Evolutionary conservation across 441 rosid genomes (phyloP), one percentile per base, ranked within the genome.

Genomic region (Flueggea neowawraea): DNA sequence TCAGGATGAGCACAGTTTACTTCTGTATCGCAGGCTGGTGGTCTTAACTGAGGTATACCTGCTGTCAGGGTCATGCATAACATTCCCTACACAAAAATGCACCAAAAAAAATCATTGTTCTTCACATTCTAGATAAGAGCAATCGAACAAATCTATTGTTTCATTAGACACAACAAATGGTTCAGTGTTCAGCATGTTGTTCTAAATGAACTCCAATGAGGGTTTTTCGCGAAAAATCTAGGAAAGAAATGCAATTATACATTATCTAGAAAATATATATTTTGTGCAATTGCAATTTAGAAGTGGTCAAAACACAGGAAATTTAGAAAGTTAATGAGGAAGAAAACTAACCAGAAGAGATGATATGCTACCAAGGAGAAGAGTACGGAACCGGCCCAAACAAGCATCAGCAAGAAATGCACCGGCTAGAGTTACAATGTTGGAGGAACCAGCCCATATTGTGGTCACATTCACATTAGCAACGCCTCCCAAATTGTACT

Each of bases 351-450:
- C 88, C 71, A 79, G 54, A 51, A 85, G 71, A 32, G 88, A 83
- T 3, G 77, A 65, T 0, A 78, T 45, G 45, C 79, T 79, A 60
- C 84, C 85, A 31, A 69, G 43, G 50, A 72, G 78, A 33, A 87
- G 82, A 5, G 85, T 82, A 11, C 55, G 67, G 41, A 79, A 84
- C 60, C 80, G 69, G 61, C 88, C 88, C 5, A 84, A 71, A 62
- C 71, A 87, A 11, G 79, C 64, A 49, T 84, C 90, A 43, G 84
- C 78, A 58, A 87, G 49, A 57, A 78, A 74, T n/a, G 94, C 94
- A 62, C 90, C 94, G 0, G 63, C 64, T 6, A 87, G 33, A 12
- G 82, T 50, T 8, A 79, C 72, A 41, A 83, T 22, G 52, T 87
- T 84, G 64, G 79, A 72, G 51, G 78, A 74, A 54, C 90, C 88